A percentile compares a stretch with the other conserved stretches of the same genome.
These are phyloP conservation scores for Pleurotus ostreatus DNA, from an alignment of 768 basidiomycete species.

Conservation along the genomic window DNA sequence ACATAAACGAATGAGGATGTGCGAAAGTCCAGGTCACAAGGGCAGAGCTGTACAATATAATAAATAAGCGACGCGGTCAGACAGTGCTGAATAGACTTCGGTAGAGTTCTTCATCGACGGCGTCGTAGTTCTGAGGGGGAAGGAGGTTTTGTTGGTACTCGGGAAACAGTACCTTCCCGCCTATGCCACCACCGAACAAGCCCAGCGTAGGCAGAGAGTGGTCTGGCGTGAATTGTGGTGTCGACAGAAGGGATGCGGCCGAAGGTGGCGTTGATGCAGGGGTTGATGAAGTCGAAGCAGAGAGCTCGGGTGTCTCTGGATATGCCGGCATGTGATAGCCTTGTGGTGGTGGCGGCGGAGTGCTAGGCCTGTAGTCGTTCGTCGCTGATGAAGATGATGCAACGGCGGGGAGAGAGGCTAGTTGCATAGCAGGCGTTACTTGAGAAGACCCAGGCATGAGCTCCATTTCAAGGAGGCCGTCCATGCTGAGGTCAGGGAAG, in stretches of 20 bases:
- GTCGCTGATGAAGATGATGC: not conserved
- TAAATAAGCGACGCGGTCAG: too few relatives aligned
- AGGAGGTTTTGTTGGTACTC: not conserved
- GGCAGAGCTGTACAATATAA: too few relatives aligned
- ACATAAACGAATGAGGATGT: too few relatives aligned
- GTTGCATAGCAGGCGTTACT: not conserved
- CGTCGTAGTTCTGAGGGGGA: not conserved
- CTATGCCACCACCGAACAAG: not conserved
- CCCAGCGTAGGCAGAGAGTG: not conserved
- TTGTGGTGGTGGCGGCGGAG: not conserved
- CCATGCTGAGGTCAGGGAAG: not conserved
- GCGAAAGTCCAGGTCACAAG: too few relatives aligned
- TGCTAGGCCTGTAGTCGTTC: not conserved
- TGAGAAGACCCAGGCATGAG: not conserved
- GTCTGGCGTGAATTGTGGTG: constrained; percentile 8
- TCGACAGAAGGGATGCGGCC: not conserved
- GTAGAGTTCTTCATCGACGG: not conserved
- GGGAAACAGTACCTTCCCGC: constrained; percentile 1
- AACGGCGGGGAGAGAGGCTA: not conserved
- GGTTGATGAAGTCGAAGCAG: constrained; percentile 9
- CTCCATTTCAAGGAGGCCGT: constrained; percentile 1
- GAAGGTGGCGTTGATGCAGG: constrained; percentile 8
- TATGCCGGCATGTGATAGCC: not conserved
- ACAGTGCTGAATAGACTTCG: not conserved
- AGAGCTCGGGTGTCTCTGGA: constrained; percentile 1